These are phyloP conservation scores for Areca catechu DNA, from an alignment of 176 grass and related monocot genomes.

Conservation along the genomic window DNA sequence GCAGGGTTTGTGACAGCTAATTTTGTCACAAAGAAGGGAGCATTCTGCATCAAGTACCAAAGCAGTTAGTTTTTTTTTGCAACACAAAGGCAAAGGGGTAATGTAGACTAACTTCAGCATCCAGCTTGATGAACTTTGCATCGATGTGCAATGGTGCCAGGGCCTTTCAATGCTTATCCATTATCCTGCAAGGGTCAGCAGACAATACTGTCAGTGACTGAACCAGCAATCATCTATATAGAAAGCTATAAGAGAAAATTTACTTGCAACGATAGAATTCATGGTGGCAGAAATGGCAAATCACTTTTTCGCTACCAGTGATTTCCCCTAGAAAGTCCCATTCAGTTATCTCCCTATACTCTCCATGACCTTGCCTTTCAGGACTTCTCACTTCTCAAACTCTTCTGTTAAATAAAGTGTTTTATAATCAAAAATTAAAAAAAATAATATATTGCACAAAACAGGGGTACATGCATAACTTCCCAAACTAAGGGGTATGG, in stretches of 20 bases:
- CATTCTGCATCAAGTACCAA: conserved; percentile 53
- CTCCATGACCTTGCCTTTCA: conserved; percentile 81
- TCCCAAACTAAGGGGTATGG: too few species aligned
- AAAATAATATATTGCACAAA: too few species aligned
- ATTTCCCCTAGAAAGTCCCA: conserved; percentile 92
- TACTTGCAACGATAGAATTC: conserved; percentile 99
- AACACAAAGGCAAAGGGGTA: conserved; percentile 13
- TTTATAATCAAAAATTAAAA: neutral
- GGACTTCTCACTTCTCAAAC: conserved; percentile 87
- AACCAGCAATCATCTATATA: conserved; percentile 10
- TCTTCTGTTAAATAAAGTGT: conserved; percentile 49
- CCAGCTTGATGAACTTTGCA: conserved; percentile 88
- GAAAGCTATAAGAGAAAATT: neutral
- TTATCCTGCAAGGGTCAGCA: conserved; percentile 55
- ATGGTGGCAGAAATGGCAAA: conserved; percentile 88
- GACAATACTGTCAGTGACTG: conserved; percentile 1
- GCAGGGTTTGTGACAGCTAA: conserved; percentile 73
- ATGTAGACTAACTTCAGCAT: conserved; percentile 65
- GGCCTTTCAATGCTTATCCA: conserved; percentile 96
- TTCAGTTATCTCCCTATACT: conserved; percentile 93
- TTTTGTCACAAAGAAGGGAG: conserved; percentile 85
- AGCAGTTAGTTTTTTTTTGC: conserved; percentile 11
- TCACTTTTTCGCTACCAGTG: conserved; percentile 81
- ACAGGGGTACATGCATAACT: neutral
- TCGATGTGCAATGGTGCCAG: conserved; percentile 55